Evolutionary conservation across 2,329 filamentous ascomycete genomes (phyloP), one percentile per base, ranked within the genome.

Genomic region (Juglanconis oblonga): DNA sequence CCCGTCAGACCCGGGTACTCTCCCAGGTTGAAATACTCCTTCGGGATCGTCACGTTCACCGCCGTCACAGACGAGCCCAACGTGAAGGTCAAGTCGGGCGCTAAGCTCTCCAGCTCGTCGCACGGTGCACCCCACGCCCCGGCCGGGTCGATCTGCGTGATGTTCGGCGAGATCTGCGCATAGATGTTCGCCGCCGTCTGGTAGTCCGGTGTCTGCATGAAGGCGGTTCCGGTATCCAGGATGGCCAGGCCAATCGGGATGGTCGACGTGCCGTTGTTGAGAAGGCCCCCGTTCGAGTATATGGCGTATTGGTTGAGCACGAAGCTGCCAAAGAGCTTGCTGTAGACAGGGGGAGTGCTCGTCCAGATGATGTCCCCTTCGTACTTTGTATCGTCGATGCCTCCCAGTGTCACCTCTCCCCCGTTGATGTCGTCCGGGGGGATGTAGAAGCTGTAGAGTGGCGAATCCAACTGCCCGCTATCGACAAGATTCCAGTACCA

Each of bases 101-200:
- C 67, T 0, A 69, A 63, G 14, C 57, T 54, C 9, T 72, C 70
- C 31, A 74, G 55, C 3, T 66, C 61, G 7, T 66, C 64, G 62
- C 73, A 76, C 3, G 67, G 61, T 1, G 69, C 72, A 10, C 73
- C 73, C 73, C 72, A 76, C 1, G 67, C 65, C 0, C 73, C 73
- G 0, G 64, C 57, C 8, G 64, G 58, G 58, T 71, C 71, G 51
- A 75, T 67, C 49, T 64, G 68, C 36, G 60, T 60, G 56, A 75
- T 73, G 36, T 65, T 57, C 3, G 64, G 57, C 24, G 70, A 73
- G 53, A 75, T 68, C 40, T 63, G 57, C 8, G 65, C 67, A 61
- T 75, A 75, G 3, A 75, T 49, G 36, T 66, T 65, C 36, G 55
- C 59, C 0, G 72, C 69, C 0, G 70, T 71, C 42, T 64, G 55